These are phyloP conservation scores for Peronosclerospora sorghi DNA, from an alignment of 352 stramenopile species.

Conservation along the genomic window DNA sequence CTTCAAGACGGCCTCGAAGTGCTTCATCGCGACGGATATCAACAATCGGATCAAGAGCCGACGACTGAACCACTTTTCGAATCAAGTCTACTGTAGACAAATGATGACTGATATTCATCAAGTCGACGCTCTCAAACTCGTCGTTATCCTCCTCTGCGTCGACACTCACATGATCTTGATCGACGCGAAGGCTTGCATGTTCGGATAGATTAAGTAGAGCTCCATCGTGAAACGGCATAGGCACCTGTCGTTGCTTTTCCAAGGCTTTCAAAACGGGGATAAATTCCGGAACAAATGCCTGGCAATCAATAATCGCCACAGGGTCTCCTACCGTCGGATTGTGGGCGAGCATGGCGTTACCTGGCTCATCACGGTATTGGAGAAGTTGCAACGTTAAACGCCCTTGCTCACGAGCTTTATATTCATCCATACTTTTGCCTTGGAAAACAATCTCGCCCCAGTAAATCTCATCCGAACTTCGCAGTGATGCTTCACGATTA, in stretches of 20 bases:
- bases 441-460: conserved; percentile 74
- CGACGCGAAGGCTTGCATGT: conserved; percentile 1
- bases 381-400: conserved; percentile 60
- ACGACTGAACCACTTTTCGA: conserved; percentile 39
- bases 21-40: conserved; percentile 62
- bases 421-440: conserved; percentile 57
- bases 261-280: conserved; percentile 74
- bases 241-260: conserved; percentile 59
- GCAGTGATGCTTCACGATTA: conserved; percentile 33
- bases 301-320: conserved; percentile 79
- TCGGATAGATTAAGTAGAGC: conserved; percentile 53
- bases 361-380: conserved; percentile 55
- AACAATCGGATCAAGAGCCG: conserved; percentile 57
- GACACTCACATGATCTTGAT: neutral
- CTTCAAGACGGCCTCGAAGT: conserved; percentile 24
- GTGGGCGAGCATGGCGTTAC: conserved; percentile 34
- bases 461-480: conserved; percentile 41
- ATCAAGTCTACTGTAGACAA: conserved; percentile 10
- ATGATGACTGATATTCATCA: neutral
- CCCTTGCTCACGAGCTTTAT: conserved; percentile 39
- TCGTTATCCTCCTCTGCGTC: neutral
- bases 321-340: conserved; percentile 37
- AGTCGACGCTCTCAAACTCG: neutral
- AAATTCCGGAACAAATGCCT: conserved; percentile 82
- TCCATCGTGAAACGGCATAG: conserved; percentile 66